Base-by-base conservation (phyloP, 129 eudicot species). In the Flaveria ramosissima region DNA sequence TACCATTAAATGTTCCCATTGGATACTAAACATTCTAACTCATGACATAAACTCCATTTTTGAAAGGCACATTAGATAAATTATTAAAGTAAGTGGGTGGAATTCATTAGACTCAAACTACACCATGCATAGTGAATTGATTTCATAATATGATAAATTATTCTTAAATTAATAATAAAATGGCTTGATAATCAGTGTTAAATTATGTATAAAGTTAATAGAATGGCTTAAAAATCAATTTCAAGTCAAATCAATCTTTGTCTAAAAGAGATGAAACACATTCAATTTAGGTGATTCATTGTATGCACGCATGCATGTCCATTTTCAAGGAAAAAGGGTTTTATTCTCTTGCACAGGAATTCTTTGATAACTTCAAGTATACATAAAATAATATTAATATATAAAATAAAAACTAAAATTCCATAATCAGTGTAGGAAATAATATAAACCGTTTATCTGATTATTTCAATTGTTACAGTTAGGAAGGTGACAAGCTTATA, bases 281-380 rank as follows among this genome's bases (percentile, higher is more conserved):
- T 57, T 57, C 64, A 30, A 9, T 19, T 27, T 19, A 11, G 42
- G 61, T 51, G 39, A 71, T 73, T 72, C 73, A 64, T 41, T 73
- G 78, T 41, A 52, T 73, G 16, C 51, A 70, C 61, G 32, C 51
- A 79, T 62, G 56, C 59, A 42, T 64, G 50, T 72, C 67, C 59
- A 16, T 79, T 52, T 73, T 71, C 53, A 41, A 17, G 20, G 65
- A 6, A 47, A 23, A 45, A 46, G 24, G 47, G 16, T 79, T 50
- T 72, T 63, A 79, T 62, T 79, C 78, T 79, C 48, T 72, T 26
- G 69, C 68, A 17, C 68, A 68, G 60, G 68, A 71, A 21, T 24
- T 79, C 13, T 14, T 63, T 69, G 39, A 72, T 62, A 39, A 50
- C 55, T 79, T 78, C 68, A 23, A 63, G 23, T 62, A 70, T 71